Evolutionary conservation across 352 stramenopile species (phyloP).

Genomic region (Proteromonas lacertae): DNA sequence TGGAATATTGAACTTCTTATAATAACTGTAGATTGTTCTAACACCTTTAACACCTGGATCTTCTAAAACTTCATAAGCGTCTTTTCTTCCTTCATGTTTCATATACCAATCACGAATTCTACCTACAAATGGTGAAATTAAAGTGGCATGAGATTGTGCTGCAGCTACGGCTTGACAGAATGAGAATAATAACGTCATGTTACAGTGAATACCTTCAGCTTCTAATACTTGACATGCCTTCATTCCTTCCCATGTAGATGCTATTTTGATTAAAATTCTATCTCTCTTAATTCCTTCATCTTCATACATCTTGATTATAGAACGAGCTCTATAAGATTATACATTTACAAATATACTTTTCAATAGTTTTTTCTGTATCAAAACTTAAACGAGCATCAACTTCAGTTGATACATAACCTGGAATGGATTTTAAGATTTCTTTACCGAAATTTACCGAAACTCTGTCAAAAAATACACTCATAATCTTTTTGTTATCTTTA

Average conservation of each 20-base stretch:
- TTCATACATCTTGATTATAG: constrained; percentile 81
- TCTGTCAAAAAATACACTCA: constrained; percentile 78
- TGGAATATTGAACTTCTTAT: constrained; percentile 81
- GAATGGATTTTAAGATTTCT: constrained; percentile 76
- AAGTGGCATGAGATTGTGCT: constrained; percentile 35
- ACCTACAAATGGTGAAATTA: constrained; percentile 69
- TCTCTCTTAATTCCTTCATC: constrained; percentile 55
- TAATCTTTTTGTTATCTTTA: constrained; percentile 3
- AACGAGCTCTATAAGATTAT: constrained; percentile 48
- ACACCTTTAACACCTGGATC: constrained; percentile 84
- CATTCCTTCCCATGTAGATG: constrained; percentile 67
- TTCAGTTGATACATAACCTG: constrained; percentile 88
- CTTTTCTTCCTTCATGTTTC: constrained; percentile 32
- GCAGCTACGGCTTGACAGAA: constrained; percentile 69
- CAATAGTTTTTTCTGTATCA: constrained; percentile 56
- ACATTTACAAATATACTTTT: constrained; percentile 2
- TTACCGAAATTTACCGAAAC: constrained; percentile 86
- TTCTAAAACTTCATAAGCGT: constrained; percentile 52
- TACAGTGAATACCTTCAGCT: constrained; percentile 81
- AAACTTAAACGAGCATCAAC: constrained; percentile 84
- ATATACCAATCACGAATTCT: constrained; percentile 90
- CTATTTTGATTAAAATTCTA: constrained; percentile 72
- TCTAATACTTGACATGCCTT: constrained; percentile 73
- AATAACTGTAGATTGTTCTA: constrained; percentile 86
- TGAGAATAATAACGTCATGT: constrained; percentile 91